Evolutionary conservation across 805 yeast genomes (phyloP), one percentile per base, ranked within the genome.

Genomic region (Metschnikowia henanensis): DNA sequence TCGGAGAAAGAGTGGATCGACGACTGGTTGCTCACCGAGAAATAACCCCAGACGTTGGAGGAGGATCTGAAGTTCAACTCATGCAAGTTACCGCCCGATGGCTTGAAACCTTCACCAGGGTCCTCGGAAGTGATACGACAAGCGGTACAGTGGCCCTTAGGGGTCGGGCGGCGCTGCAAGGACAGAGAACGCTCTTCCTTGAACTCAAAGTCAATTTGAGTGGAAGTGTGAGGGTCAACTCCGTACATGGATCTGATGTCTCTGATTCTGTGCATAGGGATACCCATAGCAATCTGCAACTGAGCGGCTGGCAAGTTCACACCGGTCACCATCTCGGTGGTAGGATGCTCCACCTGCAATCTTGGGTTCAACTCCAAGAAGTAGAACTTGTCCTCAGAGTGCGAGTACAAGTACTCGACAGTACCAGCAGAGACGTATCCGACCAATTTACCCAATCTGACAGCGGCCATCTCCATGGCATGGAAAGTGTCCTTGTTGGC

Each of bases 401-500:
- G 94, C 21, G 97, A 89, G 66, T 94, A 94, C 57, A 94, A 77
- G 71, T 94, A 94, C 71, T 94, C 99, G 43, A 94, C 98, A 35
- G 99, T 94, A 79, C 99, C 99, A 21, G 99, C 98, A 50, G 97
- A 88, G 26, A 94, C 99, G 61, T 94, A 94, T 54, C 99, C 99
- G 41, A 94, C 99, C 53, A 94, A 79, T 66, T 83, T 81, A 68
- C 99, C 99, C 56, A 94, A 80, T 73, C 99, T 82, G 23, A 94
- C 97, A 18, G 99, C 99, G 41, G 99, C 97, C 54, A 81, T 79
- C 70, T 94, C 99, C 99, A 94, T 94, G 51, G 81, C 76, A 46
- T 80, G 73, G 73, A 94, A 94, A 37, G 97, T 91, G 1, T 82
- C 87, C 42, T 78, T 81, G 50, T 81, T 84, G 34, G 98, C 99